These are phyloP conservation scores for Hypoxylon rubiginosum DNA, from an alignment of 2,329 filamentous ascomycete genomes.

Conservation along the genomic window DNA sequence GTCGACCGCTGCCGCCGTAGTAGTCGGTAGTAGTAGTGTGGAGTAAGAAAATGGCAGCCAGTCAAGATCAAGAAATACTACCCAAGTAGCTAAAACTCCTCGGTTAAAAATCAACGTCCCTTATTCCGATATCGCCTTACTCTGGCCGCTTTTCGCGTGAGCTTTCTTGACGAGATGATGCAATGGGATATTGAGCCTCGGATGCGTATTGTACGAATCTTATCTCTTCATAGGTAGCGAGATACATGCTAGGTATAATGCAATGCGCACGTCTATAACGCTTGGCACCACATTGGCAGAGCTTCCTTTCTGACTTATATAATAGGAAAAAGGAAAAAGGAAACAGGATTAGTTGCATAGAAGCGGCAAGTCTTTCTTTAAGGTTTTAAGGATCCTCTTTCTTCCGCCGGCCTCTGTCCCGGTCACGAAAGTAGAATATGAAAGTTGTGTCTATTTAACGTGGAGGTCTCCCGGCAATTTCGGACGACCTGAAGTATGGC, in stretches of 20 bases:
- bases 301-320: background rate
- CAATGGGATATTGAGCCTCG: background rate
- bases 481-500: background rate
- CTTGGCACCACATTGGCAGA: background rate
- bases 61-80: background rate
- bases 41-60: background rate
- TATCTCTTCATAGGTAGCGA: background rate
- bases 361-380: too few relatives aligned
- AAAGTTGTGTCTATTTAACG: too few relatives aligned
- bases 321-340: background rate
- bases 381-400: too few relatives aligned
- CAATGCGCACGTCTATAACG: background rate
- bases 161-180: background rate
- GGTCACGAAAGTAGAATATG: too few relatives aligned
- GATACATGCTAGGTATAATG: too few relatives aligned
- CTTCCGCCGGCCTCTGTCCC: too few relatives aligned
- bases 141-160: background rate
- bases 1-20: background rate
- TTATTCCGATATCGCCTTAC: constrained; percentile 15
- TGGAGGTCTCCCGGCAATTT: background rate
- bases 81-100: background rate
- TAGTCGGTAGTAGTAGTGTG: constrained; percentile 4
- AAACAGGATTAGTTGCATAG: too few relatives aligned
- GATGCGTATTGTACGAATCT: background rate
- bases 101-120: constrained; percentile 5